Base-by-base conservation (phyloP, 352 stramenopile species). In the Globisporangium alternatum region DNA sequence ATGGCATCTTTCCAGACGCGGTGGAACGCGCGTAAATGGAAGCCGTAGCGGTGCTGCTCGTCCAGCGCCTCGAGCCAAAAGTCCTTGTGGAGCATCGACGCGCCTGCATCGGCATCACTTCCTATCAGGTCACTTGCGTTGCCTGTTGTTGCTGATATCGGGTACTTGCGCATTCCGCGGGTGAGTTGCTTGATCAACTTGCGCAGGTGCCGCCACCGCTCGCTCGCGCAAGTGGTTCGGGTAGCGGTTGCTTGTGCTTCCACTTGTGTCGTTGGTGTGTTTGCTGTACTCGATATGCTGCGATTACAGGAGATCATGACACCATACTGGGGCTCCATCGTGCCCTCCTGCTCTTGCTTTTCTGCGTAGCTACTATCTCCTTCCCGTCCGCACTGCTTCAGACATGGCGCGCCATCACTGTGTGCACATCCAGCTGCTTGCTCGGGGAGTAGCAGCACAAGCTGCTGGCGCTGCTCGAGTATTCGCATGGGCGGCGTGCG, bases 11-110 rank as follows among this genome's bases (percentile, higher is more conserved):
- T 84, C 83, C 83, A 92, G 5, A 55, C 72, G 17, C 77, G 74
- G 64, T 90, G 81, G 68, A 88, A 92, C 3, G 80, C 76, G 19
- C 83, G 81, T 35, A 92, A 52, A 53, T 92, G 70, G 61, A 86
- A 87, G 3, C 83, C 83, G 63, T 92, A 92, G 56, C 83, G 83
- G 31, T 92, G 83, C 44, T 87, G 78, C n/a, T 68, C 44, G 66
- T 92, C 83, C 33, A 90, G 71, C 13, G 80, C 81, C 54, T 92
- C 83, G 15, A 92, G 76, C 83, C 83, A 90, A 54, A 90, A 92
- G 49, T 90, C 83, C 41, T 76, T 78, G 62, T 91, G 80, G 49
- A 91, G 69, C 15, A 89, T 81, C 15, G 76, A 19, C 15, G 59
- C 33, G 21, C 33, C 48, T 0, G 48, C 30, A 1, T 19, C 56